These are phyloP conservation scores for Coniella vitis DNA, from an alignment of 2,329 filamentous ascomycete genomes.

Conservation along the genomic window DNA sequence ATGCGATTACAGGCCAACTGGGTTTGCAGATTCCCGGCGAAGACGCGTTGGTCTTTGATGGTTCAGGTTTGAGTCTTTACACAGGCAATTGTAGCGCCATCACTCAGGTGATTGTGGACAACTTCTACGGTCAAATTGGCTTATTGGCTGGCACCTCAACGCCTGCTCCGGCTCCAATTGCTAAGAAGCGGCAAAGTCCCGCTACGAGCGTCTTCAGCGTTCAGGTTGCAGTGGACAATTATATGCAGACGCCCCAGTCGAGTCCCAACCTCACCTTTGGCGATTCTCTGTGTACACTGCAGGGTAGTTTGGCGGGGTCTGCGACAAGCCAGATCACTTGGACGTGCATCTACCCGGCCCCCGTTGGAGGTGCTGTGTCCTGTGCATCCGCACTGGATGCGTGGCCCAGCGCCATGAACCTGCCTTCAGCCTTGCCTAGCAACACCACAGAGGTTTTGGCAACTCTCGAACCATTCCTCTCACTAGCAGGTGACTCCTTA, in stretches of 20 bases:
- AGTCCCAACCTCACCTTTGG: constrained; percentile 18
- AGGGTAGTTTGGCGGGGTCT: constrained; percentile 4
- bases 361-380: constrained; percentile 15
- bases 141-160: constrained; percentile 5
- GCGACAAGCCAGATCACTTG: constrained; percentile 17
- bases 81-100: constrained; percentile 17
- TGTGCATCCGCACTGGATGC: constrained; percentile 17
- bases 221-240: constrained; percentile 15
- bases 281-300: constrained; percentile 15
- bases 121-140: constrained; percentile 19
- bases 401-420: constrained; percentile 16
- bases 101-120: constrained; percentile 17
- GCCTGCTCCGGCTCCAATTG: background rate
- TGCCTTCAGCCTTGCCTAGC: background rate
- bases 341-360: constrained; percentile 19
- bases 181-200: constrained; percentile 3
- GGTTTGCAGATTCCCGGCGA: constrained; percentile 15
- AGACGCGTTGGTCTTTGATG: constrained; percentile 19
- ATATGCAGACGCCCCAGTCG: constrained; percentile 11
- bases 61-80: constrained; percentile 19
- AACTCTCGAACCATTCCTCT: constrained; percentile 17
- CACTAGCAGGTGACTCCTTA: constrained; percentile 14
- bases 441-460: constrained; percentile 16
- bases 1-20: constrained; percentile 16
- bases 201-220: constrained; percentile 19